phyloP scores from a whole-genome alignment of 306 rosid species.

The Cucurbita ficifolia region DNA sequence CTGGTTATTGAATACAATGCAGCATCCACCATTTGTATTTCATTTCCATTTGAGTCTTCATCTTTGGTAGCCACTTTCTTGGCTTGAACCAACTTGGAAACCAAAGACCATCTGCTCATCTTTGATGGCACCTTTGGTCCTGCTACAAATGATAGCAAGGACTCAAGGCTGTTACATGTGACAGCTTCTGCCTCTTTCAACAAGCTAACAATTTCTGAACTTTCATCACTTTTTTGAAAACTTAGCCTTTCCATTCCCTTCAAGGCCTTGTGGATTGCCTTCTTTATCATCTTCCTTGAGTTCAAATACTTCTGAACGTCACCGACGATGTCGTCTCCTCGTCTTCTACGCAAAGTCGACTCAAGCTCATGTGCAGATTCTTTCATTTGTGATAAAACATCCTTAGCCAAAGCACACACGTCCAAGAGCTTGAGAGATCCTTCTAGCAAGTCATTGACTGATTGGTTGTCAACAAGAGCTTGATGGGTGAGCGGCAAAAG shows the following conservation, averaged over 20 bases:
- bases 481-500: conserved; percentile 7
- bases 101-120: conserved; percentile 11
- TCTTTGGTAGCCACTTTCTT: conserved; percentile 6
- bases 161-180: neutral
- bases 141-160: conserved; percentile 4
- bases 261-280: conserved; percentile 13
- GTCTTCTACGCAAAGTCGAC: conserved; percentile 3
- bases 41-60: neutral
- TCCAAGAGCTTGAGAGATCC: conserved; percentile 17
- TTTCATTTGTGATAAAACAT: conserved; percentile 9
- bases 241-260: conserved; percentile 5
- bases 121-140: conserved; percentile 5
- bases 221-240: neutral
- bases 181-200: conserved; percentile 5
- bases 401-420: conserved; percentile 7
- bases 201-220: neutral
- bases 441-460: conserved; percentile 2
- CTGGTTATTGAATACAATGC: neutral
- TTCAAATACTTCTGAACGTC: neutral
- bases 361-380: conserved; percentile 5
- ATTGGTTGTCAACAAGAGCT: conserved; percentile 5
- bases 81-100: conserved; percentile 11
- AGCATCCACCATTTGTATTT: conserved; percentile 12
- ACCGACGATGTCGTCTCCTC: neutral
- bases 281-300: conserved; percentile 12